Conservation (phyloP, 2,329 filamentous ascomycete genomes). For the Colletotrichum spinosum region DNA sequence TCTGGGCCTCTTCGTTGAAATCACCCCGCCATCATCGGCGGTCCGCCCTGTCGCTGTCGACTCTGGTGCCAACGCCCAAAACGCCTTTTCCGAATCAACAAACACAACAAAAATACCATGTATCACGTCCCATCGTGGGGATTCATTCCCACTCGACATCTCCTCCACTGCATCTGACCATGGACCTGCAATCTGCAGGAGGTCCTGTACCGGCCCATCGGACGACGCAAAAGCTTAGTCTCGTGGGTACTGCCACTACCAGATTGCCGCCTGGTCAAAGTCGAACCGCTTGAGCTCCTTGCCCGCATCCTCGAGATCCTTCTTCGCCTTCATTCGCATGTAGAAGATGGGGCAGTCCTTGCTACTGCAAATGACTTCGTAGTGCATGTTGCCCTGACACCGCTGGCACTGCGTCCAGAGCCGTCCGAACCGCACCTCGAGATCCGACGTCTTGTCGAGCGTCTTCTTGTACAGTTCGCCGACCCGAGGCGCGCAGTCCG, state of each 20-base stretch:
- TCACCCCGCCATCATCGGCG: too few relatives aligned
- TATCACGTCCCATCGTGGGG: neutral
- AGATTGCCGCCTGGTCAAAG: conserved; percentile 78
- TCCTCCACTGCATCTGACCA: conserved; percentile 15
- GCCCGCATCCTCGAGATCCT: conserved; percentile 94
- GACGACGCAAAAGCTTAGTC: conserved; percentile 20
- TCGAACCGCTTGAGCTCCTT: conserved; percentile 94
- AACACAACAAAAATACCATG: neutral
- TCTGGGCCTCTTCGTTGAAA: too few relatives aligned
- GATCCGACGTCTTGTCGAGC: conserved; percentile 86
- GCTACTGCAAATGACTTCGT: conserved; percentile 96
- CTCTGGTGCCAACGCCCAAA: conserved; percentile 3
- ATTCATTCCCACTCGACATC: too few relatives aligned
- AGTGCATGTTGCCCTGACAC: conserved; percentile 97
- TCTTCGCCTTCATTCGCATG: conserved; percentile 99
- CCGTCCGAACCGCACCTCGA: conserved; percentile 91
- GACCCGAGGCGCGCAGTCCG: conserved; percentile 84
- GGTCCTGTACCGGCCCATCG: conserved; percentile 24
- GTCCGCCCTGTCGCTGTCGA: neutral
- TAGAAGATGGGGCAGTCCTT: conserved; percentile 99
- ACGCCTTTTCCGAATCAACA: conserved; percentile 28
- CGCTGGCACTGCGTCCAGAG: conserved; percentile 99
- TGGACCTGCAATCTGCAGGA: conserved; percentile 16
- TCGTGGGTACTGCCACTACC: conserved; percentile 49
- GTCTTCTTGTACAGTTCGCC: conserved; percentile 96